These are phyloP conservation scores for Yamadazyma friedrichii DNA, from an alignment of 1,139 yeast genomes.

Conservation along the genomic window DNA sequence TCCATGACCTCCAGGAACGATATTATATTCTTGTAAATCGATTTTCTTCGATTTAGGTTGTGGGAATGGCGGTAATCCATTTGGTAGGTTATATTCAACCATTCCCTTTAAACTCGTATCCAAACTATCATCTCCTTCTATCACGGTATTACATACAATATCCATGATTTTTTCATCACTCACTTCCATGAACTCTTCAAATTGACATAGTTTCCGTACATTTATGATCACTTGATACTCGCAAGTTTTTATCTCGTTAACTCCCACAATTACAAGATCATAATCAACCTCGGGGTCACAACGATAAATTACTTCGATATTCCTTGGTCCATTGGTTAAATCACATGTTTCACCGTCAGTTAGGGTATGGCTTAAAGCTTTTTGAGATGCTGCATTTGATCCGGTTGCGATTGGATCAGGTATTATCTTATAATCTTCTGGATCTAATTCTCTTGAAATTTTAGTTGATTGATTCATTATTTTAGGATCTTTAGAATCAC, in stretches of 20 bases:
- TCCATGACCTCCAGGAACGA: conserved; percentile 32
- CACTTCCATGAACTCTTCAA: conserved; percentile 48
- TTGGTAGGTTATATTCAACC: neutral
- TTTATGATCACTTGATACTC: conserved; percentile 62
- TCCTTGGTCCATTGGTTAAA: conserved; percentile 60
- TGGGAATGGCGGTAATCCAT: conserved; percentile 17
- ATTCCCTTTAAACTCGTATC: neutral
- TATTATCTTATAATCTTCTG: conserved; percentile 12
- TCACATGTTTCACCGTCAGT: conserved; percentile 72
- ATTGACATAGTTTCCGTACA: conserved; percentile 57
- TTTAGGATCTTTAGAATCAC: conserved; percentile 16
- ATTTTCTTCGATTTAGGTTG: conserved; percentile 23
- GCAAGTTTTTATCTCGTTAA: conserved; percentile 71
- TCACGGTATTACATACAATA: conserved; percentile 42
- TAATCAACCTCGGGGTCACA: conserved; percentile 51
- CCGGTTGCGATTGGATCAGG: conserved; percentile 13
- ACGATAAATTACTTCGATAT: conserved; percentile 61
- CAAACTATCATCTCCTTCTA: conserved; percentile 9
- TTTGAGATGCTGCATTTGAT: conserved; percentile 31
- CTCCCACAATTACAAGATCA: conserved; percentile 36
- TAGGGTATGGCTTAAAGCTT: conserved; percentile 42
- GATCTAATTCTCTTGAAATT: conserved; percentile 16
- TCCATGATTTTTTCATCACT: conserved; percentile 31
- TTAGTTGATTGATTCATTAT: conserved; percentile 18
- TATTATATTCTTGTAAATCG: conserved; percentile 24